A percentile compares a stretch with the other conserved stretches of the same genome.
Conservation (phyloP, 2,329 filamentous ascomycete genomes). For the Cercospora sp. region DNA sequence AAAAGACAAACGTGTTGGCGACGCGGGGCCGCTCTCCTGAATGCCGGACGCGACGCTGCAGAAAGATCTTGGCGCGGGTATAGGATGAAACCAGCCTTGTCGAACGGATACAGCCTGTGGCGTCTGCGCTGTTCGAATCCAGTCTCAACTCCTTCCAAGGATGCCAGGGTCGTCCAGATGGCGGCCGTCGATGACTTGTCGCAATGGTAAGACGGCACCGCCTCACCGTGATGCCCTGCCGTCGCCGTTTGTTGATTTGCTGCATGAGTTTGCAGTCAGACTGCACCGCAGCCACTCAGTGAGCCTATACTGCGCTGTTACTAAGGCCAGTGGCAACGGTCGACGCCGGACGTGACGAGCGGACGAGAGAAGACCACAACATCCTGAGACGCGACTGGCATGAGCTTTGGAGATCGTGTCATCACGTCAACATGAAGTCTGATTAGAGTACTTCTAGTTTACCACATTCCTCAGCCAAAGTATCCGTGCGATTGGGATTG, state of each 20-base stretch:
- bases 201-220: background rate
- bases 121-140: background rate
- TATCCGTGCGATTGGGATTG: background rate
- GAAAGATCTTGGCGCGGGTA: background rate
- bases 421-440: background rate
- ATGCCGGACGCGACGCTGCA: background rate
- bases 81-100: background rate
- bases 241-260: background rate
- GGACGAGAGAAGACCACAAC: background rate
- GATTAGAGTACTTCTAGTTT: background rate
- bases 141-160: background rate
- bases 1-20: background rate
- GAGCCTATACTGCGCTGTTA: background rate
- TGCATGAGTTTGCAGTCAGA: background rate
- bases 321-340: background rate
- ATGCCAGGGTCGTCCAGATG: background rate
- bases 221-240: background rate
- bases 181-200: background rate
- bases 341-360: background rate
- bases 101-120: background rate
- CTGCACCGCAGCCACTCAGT: background rate
- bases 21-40: background rate
- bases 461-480: background rate
- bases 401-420: background rate
- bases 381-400: background rate